Percentiles rank a stretch among this genome's conserved stretches.
Conservation (phyloP, 2,329 filamentous ascomycete species). For the Paraphoma sp. region DNA sequence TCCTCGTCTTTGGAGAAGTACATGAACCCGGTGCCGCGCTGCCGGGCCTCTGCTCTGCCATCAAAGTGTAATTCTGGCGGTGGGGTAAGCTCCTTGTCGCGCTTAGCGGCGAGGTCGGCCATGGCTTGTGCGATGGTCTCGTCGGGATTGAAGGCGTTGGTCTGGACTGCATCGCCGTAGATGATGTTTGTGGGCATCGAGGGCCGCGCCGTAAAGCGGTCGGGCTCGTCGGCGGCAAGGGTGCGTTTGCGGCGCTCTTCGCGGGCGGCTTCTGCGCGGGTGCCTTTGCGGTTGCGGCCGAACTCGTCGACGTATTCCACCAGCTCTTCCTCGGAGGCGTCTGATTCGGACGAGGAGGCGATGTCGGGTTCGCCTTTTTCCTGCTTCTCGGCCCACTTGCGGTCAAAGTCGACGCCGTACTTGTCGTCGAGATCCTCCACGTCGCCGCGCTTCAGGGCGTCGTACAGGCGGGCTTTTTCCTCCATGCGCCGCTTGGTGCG, state of each 20-base stretch:
- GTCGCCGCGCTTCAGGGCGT: constrained; percentile 89
- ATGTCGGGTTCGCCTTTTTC: constrained; percentile 51
- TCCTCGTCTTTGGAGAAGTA: constrained; percentile 81
- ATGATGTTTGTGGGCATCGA: constrained; percentile 74
- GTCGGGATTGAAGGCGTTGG: constrained; percentile 80
- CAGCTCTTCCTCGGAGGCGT: constrained; percentile 61
- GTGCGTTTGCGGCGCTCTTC: constrained; percentile 65
- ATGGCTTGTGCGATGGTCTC: constrained; percentile 70
- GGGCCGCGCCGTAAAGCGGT: constrained; percentile 72
- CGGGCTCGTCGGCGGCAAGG: constrained; percentile 67
- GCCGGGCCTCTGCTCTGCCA: constrained; percentile 80
- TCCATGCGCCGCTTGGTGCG: constrained; percentile 83
- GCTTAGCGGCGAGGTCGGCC: constrained; percentile 76
- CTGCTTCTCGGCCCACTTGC: constrained; percentile 85
- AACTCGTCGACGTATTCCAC: constrained; percentile 93
- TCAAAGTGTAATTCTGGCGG: constrained; percentile 86
- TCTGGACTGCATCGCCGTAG: constrained; percentile 84
- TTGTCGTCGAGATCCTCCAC: constrained; percentile 68
- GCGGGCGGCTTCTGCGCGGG: constrained; percentile 70
- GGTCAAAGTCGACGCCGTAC: constrained; percentile 87
- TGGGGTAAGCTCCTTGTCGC: constrained; percentile 81
- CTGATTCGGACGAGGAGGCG: constrained; percentile 46
- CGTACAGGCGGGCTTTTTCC: constrained; percentile 87
- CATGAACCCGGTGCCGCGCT: constrained; percentile 90
- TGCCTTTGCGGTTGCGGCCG: constrained; percentile 79